Percentiles rank a stretch among this genome's conserved stretches.
These are phyloP conservation scores for Pleurostoma richardsiae DNA, from an alignment of 2,329 filamentous ascomycete species.

Conservation along the genomic window DNA sequence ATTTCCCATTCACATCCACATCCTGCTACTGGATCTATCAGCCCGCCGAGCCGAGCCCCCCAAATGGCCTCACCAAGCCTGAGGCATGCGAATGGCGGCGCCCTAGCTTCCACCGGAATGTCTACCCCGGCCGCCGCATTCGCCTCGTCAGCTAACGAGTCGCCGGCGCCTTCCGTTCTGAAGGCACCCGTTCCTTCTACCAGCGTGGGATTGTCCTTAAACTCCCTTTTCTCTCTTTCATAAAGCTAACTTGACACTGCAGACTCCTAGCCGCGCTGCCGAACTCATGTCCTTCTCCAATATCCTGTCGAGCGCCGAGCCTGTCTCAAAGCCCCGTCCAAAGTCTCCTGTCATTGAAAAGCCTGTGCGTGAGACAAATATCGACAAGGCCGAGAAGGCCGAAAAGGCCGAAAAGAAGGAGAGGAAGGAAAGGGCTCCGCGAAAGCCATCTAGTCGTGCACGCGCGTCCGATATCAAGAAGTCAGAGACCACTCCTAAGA, in stretches of 20 bases:
- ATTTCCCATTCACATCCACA: conserved; percentile 39
- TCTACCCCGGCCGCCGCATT: conserved; percentile 23
- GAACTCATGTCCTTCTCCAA: conserved; percentile 96
- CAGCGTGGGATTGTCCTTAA: conserved; percentile 20
- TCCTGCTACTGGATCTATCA: conserved; percentile 31
- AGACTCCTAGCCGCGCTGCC: conserved; percentile 69
- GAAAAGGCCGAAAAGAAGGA: conserved; percentile 10
- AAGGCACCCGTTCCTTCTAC: conserved; percentile 31
- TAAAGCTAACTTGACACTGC: conserved; percentile 7
- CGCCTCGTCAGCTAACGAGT: conserved; percentile 16
- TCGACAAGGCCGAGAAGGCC: conserved; percentile 9
- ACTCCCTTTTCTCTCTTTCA: background rate
- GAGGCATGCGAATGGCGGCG: conserved; percentile 32
- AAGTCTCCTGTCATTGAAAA: conserved; percentile 31
- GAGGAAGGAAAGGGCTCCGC: conserved; percentile 27
- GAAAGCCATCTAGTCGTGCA: conserved; percentile 35
- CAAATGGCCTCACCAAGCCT: conserved; percentile 43
- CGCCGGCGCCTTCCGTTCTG: conserved; percentile 31
- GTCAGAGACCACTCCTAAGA: conserved; percentile 40
- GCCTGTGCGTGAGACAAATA: background rate
- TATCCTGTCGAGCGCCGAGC: conserved; percentile 78
- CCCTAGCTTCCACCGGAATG: conserved; percentile 19
- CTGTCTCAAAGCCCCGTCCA: conserved; percentile 49
- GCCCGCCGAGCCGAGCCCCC: conserved; percentile 32
- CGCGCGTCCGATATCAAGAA: conserved; percentile 47